phyloP scores from a whole-genome alignment of 2,329 filamentous ascomycete species.

The Fusarium chuoi region DNA sequence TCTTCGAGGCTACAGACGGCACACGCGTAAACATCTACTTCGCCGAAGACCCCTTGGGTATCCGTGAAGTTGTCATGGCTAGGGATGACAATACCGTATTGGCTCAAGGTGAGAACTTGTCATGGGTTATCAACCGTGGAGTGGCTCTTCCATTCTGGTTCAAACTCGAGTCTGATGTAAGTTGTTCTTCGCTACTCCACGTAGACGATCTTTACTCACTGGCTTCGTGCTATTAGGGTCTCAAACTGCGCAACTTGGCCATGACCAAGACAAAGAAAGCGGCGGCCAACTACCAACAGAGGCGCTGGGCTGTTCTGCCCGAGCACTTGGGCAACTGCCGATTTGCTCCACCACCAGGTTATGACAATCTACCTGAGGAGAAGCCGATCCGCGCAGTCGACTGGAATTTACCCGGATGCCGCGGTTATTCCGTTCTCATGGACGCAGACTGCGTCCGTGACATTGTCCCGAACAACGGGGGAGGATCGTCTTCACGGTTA shows the following conservation, averaged over 20 bases:
- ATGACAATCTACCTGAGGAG: too few relatives aligned
- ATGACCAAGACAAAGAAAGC: accelerated
- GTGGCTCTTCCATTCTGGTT: accelerated
- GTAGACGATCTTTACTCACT: neutral
- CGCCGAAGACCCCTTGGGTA: accelerated
- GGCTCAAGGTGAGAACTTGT: neutral
- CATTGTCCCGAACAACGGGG: accelerated
- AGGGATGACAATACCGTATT: accelerated
- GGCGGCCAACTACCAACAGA: accelerated
- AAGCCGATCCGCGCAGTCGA: neutral
- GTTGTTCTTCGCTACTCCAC: neutral
- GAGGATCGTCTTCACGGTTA: accelerated
- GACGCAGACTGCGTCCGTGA: accelerated
- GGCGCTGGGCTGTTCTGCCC: neutral
- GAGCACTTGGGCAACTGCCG: accelerated
- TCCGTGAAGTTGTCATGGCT: neutral
- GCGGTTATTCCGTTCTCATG: neutral
- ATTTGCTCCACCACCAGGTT: neutral
- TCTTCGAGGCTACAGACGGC: accelerated
- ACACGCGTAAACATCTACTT: neutral
- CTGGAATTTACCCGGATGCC: neutral
- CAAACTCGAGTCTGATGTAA: neutral
- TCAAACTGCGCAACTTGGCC: neutral
- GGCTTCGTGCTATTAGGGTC: accelerated
- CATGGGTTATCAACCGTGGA: neutral